Percentiles rank a stretch among this genome's conserved stretches.
Evolutionary conservation across 2,329 filamentous ascomycete genomes (phyloP).

Genomic region (Bipolaris oryzae): DNA sequence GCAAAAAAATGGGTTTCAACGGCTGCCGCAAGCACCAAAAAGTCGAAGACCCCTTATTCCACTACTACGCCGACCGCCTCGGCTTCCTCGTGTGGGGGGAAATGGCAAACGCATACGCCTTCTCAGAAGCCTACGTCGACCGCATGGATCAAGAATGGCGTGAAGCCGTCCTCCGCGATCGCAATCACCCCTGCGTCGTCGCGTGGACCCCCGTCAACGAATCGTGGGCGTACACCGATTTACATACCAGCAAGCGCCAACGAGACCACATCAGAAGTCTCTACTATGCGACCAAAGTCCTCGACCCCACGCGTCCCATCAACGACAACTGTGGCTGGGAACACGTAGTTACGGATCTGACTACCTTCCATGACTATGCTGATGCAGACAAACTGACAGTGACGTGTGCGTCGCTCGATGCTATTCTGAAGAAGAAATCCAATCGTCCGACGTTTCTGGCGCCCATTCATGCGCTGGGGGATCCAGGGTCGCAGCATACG

Average conservation of each 20-base stretch:
- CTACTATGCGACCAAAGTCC: conserved; percentile 68
- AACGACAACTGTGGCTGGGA: conserved; percentile 78
- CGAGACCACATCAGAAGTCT: conserved; percentile 68
- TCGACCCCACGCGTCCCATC: conserved; percentile 68
- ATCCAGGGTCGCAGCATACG: conserved; percentile 57
- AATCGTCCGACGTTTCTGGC: conserved; percentile 62
- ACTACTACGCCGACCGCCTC: conserved; percentile 66
- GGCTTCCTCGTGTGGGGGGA: conserved; percentile 69
- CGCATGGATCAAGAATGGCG: conserved; percentile 70
- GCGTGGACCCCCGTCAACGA: conserved; percentile 72
- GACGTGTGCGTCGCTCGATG: conserved; percentile 60
- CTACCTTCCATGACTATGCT: conserved; percentile 71
- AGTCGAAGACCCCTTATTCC: conserved; percentile 65
- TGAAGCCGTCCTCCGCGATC: conserved; percentile 66
- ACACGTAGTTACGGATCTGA: conserved; percentile 67
- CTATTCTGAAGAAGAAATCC: conserved; percentile 61
- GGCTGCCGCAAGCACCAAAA: conserved; percentile 70
- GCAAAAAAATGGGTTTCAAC: conserved; percentile 68
- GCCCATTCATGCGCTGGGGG: conserved; percentile 44
- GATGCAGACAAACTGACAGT: conserved; percentile 62
- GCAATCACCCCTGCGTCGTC: conserved; percentile 69
- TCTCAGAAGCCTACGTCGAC: conserved; percentile 63
- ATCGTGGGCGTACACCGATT: conserved; percentile 67
- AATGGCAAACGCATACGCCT: conserved; percentile 69
- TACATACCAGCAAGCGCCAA: conserved; percentile 63